Evolutionary conservation across 2,329 filamentous ascomycete genomes (phyloP), one percentile per base, ranked within the genome.

Genomic region (Corynespora cassiicola): DNA sequence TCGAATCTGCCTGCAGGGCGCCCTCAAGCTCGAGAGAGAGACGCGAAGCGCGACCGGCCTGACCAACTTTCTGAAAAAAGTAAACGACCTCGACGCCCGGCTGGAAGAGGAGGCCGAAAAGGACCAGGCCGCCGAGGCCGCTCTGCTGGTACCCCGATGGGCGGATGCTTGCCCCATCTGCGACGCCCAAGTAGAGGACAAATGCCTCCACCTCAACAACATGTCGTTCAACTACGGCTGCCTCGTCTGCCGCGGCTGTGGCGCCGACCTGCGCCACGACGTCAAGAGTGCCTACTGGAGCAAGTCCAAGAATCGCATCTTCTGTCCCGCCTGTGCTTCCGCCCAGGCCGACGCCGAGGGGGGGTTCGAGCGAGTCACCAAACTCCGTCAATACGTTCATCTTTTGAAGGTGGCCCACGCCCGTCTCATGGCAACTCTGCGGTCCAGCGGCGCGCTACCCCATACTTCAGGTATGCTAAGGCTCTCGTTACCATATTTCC

Each of bases 371-470:
- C 81, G 84, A 45, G 82, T 96, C 23, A 88, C 88, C 12, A 90
- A 95, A 66, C 75, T 99, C 37, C 87, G 94, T 62, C 92, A 99
- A 73, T 99, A 96, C 63, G 85, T 96, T 5, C 96, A 96, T 68
- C 75, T 99, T 14, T 78, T 99, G 25, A 84, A 89, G 58, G 94
- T 99, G 15, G 94, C 94, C 12, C 80, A 99, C 52, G 94, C 94
- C 16, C 80, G 94, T 40, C 77, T 99, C 16, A 76, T 99, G 45
- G 88, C 92, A 28, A 95, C 95, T 19, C 78, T 99, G 21, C 84
- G 90, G 48, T 88, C 79, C 52, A 94, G 84, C 52, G 91, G 91
- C 39, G 87, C 89, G 17, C 72, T 97, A 30, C 86, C 90, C 37
- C 84, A 85, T 45, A 82, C 84, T 23, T 82, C 84, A 44, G 79